Evolutionary conservation across 1,284 basidiomycete genomes (phyloP).

Genomic region (Boletus semigastroideus): DNA sequence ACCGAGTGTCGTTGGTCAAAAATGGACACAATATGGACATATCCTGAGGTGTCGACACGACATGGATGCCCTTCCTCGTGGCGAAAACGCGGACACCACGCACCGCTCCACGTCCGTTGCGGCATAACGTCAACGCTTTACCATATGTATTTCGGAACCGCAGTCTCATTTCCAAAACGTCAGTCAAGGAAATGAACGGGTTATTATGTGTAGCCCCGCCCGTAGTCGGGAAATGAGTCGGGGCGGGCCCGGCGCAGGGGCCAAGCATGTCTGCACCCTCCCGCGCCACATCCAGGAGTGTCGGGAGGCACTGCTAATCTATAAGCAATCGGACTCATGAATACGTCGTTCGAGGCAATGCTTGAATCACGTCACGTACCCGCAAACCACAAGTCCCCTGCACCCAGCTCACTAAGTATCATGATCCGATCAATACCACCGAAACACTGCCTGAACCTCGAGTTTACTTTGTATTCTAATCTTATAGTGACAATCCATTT

Average conservation of each 20-base stretch:
- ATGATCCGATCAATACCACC: neutral
- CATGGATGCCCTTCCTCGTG: constrained; percentile 13
- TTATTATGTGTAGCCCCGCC: neutral
- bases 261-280: constrained; percentile 5
- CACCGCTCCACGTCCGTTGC: constrained; percentile 4
- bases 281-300: constrained; percentile 2
- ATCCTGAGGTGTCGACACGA: neutral
- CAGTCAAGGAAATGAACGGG: constrained; percentile 1
- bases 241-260: constrained; percentile 16
- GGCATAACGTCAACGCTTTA: constrained; percentile 8
- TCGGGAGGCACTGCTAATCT: constrained; percentile 8
- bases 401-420: neutral
- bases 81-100: constrained; percentile 15
- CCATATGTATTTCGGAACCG: constrained; percentile 18
- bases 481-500: too few relatives aligned
- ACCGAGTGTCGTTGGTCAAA: neutral
- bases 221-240: constrained; percentile 13
- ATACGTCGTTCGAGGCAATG: constrained; percentile 6
- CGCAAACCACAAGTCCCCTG: too few relatives aligned
- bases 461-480: too few relatives aligned
- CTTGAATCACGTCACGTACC: neutral
- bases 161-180: constrained; percentile 16
- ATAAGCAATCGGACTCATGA: constrained; percentile 3
- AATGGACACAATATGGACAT: neutral
- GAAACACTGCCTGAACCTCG: neutral